Evolutionary conservation across 2,329 filamentous ascomycete species (phyloP), one percentile per base, ranked within the genome.

Genomic region (Penicillium sp.): DNA sequence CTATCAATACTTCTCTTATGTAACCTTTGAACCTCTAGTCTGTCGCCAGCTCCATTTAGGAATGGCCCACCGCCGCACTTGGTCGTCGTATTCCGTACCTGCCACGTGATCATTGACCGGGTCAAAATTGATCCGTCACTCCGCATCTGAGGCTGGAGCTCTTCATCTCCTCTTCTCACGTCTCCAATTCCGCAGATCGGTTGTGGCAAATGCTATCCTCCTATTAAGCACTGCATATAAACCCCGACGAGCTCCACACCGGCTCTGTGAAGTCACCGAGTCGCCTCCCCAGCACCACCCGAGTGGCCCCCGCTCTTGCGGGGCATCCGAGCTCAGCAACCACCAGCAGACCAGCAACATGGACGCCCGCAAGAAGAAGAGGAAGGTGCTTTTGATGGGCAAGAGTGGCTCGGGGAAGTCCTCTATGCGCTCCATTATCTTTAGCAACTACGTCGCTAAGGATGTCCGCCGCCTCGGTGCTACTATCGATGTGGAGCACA

Each of bases 351-450:
- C 50, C 48, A 31, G 47, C 51, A 67, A 25, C 38, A 76, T 76
- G 74, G 74, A 76, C 58, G 65, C 66, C 20, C 71, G 74, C 35
- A 77, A 77, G 64, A 89, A 90, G 79, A 92, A 92, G 81, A 90
- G 89, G 77, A 92, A 92, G 81, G 88, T 92, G 46, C 79, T 92
- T 44, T 78, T 92, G 56, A 92, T 92, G 94, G 94, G 94, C 63
- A 96, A 96, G 78, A 95, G 90, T 57, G 94, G 94, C 48, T 96
- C 92, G 0, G 94, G 94, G 49, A 99, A 99, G 76, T 96, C 92
- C 38, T 96, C 91, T 50, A 99, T 99, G 94, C 84, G 94, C 58
- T 94, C 89, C 67, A 97, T 99, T 68, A 96, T 99, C 71, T 99
- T 99, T 76, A 96, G 90, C 79, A 97, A 97, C 74, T 97, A 96